Evolutionary conservation across 192 early-diverging fungal genomes (phyloP).

Genomic region (Backusella liffmaniae): DNA sequence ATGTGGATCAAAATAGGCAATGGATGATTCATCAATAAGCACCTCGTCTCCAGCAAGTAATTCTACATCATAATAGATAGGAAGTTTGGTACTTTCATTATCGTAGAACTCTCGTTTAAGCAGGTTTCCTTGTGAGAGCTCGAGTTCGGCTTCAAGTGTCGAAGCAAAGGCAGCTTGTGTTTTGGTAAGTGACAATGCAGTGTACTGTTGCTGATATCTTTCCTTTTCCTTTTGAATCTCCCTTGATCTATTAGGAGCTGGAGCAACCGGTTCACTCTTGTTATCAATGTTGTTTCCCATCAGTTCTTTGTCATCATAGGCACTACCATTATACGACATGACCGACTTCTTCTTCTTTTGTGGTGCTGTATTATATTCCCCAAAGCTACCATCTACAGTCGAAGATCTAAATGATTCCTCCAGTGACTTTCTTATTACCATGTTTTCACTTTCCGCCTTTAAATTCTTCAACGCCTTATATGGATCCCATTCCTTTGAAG

Average conservation of each 20-base stretch:
- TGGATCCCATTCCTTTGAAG: slow-evolving; percentile 8
- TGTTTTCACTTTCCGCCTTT: neutral
- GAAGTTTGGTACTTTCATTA: neutral
- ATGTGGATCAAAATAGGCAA: slow-evolving; percentile 8
- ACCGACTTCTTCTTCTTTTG: neutral
- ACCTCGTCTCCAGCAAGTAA: neutral
- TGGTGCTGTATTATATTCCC: neutral
- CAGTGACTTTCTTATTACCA: neutral
- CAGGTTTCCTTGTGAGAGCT: slow-evolving; percentile 21
- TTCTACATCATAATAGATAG: neutral
- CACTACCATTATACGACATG: neutral
- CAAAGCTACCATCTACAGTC: neutral
- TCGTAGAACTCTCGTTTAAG: neutral
- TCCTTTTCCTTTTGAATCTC: slow-evolving; percentile 22
- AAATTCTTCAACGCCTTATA: neutral
- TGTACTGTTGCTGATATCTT: slow-evolving; percentile 12
- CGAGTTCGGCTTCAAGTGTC: slow-evolving; percentile 21
- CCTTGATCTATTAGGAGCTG: neutral
- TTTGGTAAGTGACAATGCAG: neutral
- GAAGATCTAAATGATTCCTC: neutral
- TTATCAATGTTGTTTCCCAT: neutral
- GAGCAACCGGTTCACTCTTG: neutral
- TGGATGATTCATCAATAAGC: neutral
- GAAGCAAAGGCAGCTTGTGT: slow-evolving; percentile 15
- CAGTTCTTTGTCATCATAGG: neutral